These are phyloP conservation scores for Acacia pycnantha DNA, from an alignment of 331 rosid genomes.

Conservation along the genomic window DNA sequence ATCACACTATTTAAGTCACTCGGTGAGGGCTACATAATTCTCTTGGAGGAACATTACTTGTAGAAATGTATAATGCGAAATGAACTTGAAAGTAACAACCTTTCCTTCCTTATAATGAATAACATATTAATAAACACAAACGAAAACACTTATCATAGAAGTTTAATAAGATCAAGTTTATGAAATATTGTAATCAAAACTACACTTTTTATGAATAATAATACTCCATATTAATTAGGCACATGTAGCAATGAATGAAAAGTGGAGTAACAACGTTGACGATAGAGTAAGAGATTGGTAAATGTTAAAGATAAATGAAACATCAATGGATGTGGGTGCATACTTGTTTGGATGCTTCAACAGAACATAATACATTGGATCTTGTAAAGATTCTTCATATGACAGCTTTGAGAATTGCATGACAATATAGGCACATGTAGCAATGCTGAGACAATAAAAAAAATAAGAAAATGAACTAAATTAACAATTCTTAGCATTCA, in stretches of 20 bases:
- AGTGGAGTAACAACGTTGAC: background rate
- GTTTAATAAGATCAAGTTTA: background rate
- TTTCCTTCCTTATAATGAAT: background rate
- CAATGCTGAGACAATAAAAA: no score
- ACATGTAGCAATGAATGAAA: conserved; percentile 20
- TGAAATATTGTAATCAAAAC: background rate
- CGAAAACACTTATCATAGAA: no score
- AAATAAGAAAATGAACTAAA: no score
- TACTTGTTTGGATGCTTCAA: no score
- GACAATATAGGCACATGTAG: no score
- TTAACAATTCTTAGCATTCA: no score
- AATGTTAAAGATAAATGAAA: no score
- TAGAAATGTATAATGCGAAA: background rate
- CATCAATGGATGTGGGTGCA: no score
- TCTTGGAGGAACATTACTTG: background rate
- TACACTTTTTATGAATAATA: background rate
- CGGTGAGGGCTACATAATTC: background rate
- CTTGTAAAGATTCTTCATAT: no score
- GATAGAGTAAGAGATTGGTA: no score
- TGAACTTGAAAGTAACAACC: background rate
- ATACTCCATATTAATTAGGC: background rate
- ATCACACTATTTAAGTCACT: background rate
- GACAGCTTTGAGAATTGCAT: no score
- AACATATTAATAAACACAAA: background rate
- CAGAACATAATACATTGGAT: no score